A percentile compares a stretch with the other conserved stretches of the same genome.
Evolutionary conservation across 2,329 filamentous ascomycete genomes (phyloP).

Genomic region (Alternaria triticimaculans): DNA sequence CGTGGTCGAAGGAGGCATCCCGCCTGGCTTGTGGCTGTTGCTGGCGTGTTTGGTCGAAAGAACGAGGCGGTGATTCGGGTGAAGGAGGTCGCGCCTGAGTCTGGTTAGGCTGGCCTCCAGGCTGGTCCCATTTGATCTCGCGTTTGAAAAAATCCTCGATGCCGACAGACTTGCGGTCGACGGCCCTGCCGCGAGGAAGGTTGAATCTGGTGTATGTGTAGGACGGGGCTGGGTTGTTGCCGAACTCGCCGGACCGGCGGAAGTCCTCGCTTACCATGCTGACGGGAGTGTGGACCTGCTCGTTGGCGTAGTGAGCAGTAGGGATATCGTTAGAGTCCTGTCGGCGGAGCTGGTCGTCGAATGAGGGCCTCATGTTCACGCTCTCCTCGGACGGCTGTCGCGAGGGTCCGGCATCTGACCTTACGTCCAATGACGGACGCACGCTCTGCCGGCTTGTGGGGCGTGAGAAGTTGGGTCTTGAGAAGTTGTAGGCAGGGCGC

Average conservation of each 20-base stretch:
- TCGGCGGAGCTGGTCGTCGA: constrained; percentile 46
- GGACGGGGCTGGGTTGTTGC: constrained; percentile 66
- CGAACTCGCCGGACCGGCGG: constrained; percentile 59
- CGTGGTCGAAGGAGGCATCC: constrained; percentile 28
- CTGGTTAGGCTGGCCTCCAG: constrained; percentile 47
- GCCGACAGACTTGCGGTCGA: constrained; percentile 65
- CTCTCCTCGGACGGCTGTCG: constrained; percentile 48
- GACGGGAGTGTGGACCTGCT: constrained; percentile 71
- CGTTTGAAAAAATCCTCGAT: constrained; percentile 49
- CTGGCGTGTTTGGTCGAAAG: constrained; percentile 36
- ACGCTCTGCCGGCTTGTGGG: constrained; percentile 76
- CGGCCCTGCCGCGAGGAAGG: constrained; percentile 79
- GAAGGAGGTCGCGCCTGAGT: constrained; percentile 43
- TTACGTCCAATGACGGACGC: constrained; percentile 56
- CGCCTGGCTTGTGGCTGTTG: constrained; percentile 19
- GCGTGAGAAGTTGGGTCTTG: constrained; percentile 79
- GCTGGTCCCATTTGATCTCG: constrained; percentile 68
- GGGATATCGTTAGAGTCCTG: constrained; percentile 55
- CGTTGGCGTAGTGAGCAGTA: constrained; percentile 68
- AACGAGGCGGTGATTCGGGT: constrained; percentile 49
- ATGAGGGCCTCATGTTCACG: constrained; percentile 47
- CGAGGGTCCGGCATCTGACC: constrained; percentile 44
- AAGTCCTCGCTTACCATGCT: constrained; percentile 76
- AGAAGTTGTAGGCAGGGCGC: constrained; percentile 84
- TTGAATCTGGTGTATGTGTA: constrained; percentile 88